Evolutionary conservation across 176 grass and related monocot species (phyloP), one percentile per base, ranked within the genome.

Genomic region (Pontederia paniculata): DNA sequence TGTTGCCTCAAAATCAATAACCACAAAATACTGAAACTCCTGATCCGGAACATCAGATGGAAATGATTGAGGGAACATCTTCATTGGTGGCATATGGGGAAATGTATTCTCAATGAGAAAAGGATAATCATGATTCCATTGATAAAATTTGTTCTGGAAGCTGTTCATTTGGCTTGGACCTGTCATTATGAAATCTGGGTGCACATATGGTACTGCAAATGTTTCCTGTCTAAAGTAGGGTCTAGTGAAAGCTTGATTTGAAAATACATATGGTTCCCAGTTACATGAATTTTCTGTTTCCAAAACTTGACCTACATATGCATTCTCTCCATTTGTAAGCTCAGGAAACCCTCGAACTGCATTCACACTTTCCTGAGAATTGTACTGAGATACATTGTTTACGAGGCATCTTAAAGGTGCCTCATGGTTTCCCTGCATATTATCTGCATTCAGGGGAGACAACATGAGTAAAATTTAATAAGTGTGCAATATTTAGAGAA

Each of bases 21-120:
- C 93, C 65, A 97, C 93, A 73, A 97, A 97, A 84, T 97, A 91
- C 25, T 91, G 93, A 65, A 97, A 97, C 54, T 97, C 93, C 57
- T 97, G 93, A 76, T 88, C 62, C 54, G 79, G 83, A 48, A 69
- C 50, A 19, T 90, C 80, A 78, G 77, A 74, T 21, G 68, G 83
- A 17, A 77, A 63, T 67, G 72, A 69, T 77, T 86, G 85, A 60
- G 74, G 71, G 68, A 80, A 58, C 77, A 87, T 76, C 73, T 84
- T 90, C 52, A 81, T 66, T 50, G 79, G 80, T 58, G 86, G 58
- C 37, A 50, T 66, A 79, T 77, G 77, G 50, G 81, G 87, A 70
- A 78, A 62, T 61, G 73, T 73, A 57, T 66, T 78, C 21, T 83
- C 79, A 61, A 83, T 62, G 72, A 74, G 77, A 62, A 73, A 78